Evolutionary conservation across 495 filamentous ascomycete genomes (phyloP).

Genomic region (Articulospora tetracladia): DNA sequence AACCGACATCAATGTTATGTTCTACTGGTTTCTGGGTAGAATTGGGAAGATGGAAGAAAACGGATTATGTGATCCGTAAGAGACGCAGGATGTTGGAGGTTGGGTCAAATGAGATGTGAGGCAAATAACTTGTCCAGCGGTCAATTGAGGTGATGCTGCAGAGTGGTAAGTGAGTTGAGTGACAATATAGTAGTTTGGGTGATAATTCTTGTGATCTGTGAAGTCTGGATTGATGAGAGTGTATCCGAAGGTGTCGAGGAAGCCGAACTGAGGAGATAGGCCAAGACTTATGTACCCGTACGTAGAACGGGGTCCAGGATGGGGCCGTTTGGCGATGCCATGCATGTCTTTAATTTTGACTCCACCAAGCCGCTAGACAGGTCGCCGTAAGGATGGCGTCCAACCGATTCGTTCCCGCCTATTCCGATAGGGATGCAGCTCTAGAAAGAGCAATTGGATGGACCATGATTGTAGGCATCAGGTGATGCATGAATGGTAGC

Average conservation of each 20-base stretch:
- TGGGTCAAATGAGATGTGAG: neutral
- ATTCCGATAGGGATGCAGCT: slow-evolving; percentile 14
- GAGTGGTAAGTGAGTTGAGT: slow-evolving; percentile 11
- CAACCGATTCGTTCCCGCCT: slow-evolving; percentile 13
- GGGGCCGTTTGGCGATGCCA: slow-evolving; percentile 1
- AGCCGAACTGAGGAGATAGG: neutral
- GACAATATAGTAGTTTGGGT: neutral
- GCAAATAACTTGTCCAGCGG: neutral
- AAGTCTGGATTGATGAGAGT: neutral
- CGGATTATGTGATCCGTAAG: slow-evolving; percentile 15
- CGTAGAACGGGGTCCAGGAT: slow-evolving; percentile 4
- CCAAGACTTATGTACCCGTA: slow-evolving; percentile 19
- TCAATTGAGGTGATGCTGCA: slow-evolving; percentile 3
- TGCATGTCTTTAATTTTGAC: slow-evolving; percentile 6
- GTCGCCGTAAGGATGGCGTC: slow-evolving; percentile 19
- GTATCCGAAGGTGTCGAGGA: neutral
- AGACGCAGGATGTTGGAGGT: neutral
- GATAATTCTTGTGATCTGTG: neutral
- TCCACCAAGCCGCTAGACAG: slow-evolving; percentile 16
- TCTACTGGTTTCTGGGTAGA: slow-evolving; percentile 1
- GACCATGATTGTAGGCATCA: neutral
- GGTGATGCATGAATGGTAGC: neutral
- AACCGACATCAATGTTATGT: slow-evolving; percentile 68
- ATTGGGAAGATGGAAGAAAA: neutral
- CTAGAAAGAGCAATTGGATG: neutral